Conservation (phyloP, 768 basidiomycete species). For the Pulveroboletus sp. region DNA sequence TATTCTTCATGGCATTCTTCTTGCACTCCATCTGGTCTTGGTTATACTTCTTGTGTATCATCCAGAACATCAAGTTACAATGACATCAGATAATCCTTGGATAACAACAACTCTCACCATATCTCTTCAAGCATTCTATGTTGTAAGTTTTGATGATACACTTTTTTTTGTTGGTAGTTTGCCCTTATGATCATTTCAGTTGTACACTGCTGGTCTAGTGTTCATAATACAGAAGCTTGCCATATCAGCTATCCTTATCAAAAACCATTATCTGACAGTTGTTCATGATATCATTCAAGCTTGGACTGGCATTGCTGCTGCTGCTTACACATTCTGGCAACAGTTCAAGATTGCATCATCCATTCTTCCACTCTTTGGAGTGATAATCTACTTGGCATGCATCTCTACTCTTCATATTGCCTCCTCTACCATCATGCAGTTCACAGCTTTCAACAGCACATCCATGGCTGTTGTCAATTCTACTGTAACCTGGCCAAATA, state of each 20-base stretch:
- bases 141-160: background rate
- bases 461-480: background rate
- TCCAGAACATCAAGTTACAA: background rate
- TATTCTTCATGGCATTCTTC: background rate
- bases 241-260: background rate
- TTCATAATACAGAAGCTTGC: conserved; percentile 20
- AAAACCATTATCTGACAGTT: conserved; percentile 12
- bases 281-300: conserved; percentile 18
- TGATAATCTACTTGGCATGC: conserved; percentile 14
- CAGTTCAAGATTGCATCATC: conserved; percentile 16
- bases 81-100: background rate
- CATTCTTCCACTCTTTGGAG: conserved; percentile 7
- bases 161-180: background rate
- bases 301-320: conserved; percentile 23
- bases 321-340: conserved; percentile 10
- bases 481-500: conserved; percentile 6
- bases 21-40: background rate
- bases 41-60: background rate
- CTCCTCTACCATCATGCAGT: conserved; percentile 21
- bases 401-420: conserved; percentile 19
- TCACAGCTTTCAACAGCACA: conserved; percentile 10
- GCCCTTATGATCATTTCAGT: background rate
- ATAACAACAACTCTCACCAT: background rate
- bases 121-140: background rate
- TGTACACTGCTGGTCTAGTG: conserved; percentile 18